These are phyloP conservation scores for Vanilla planifolia DNA, from an alignment of 106 monocot species.

Conservation along the genomic window DNA sequence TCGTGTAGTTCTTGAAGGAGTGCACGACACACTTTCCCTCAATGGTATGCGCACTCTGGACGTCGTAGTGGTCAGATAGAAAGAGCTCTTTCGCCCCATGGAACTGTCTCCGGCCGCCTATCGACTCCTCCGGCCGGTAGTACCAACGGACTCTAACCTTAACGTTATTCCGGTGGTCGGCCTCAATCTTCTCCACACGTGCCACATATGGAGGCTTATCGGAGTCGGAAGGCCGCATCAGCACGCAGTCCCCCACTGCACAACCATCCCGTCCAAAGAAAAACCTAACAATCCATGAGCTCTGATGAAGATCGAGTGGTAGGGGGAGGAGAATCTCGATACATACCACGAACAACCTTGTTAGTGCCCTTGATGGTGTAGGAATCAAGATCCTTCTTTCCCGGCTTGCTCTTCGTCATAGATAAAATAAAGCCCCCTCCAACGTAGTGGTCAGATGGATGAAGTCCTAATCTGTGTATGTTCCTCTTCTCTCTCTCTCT, in stretches of 20 bases:
- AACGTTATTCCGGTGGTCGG: slow-evolving; percentile 12
- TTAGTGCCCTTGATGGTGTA: slow-evolving; percentile 18
- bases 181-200: slow-evolving; percentile 14
- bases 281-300: not conserved
- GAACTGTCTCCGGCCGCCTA: slow-evolving; percentile 12
- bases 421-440: too few species aligned
- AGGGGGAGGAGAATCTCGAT: not conserved
- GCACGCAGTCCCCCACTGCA: not conserved
- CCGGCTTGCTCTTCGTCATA: slow-evolving; percentile 6
- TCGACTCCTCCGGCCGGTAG: slow-evolving; percentile 3
- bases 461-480: too few species aligned
- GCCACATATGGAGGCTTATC: slow-evolving; percentile 4
- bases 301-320: not conserved
- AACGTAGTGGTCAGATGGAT: too few species aligned
- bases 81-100: slow-evolving; percentile 19
- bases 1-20: not conserved
- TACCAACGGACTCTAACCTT: slow-evolving; percentile 15
- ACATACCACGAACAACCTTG: slow-evolving; percentile 7
- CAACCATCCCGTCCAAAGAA: not conserved
- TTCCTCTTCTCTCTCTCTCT: too few species aligned
- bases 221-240: slow-evolving; percentile 6
- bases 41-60: not conserved
- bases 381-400: slow-evolving; percentile 12
- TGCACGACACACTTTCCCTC: not conserved
- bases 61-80: slow-evolving; percentile 5